Percentiles rank a stretch among this genome's conserved stretches.
These are phyloP conservation scores for Penicillium coffeae DNA, from an alignment of 495 filamentous ascomycete species.

Conservation along the genomic window DNA sequence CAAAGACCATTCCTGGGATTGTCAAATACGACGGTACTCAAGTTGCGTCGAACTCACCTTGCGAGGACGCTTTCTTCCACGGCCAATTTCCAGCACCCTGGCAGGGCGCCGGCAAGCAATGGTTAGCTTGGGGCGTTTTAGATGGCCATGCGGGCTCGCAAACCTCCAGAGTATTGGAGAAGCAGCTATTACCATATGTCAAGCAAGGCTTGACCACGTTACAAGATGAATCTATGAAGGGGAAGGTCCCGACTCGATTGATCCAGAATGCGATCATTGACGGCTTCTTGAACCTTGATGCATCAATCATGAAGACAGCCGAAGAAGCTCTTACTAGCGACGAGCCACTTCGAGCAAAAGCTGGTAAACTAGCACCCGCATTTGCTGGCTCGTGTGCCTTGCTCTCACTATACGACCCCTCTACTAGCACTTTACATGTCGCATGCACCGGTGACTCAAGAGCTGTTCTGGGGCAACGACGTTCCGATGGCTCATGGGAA, in stretches of 20 bases:
- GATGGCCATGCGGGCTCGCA: constrained; percentile 51
- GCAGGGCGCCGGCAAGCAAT: constrained; percentile 29
- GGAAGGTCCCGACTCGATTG: constrained; percentile 14
- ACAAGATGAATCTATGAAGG: constrained; percentile 11
- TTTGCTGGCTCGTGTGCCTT: constrained; percentile 59
- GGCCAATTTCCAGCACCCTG: constrained; percentile 39
- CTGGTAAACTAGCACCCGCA: constrained; percentile 38
- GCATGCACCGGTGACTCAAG: constrained; percentile 59
- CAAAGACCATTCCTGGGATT: constrained; percentile 27
- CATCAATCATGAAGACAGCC: constrained; percentile 45
- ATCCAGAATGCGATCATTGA: constrained; percentile 41
- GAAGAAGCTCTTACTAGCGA: constrained; percentile 17
- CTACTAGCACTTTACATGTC: constrained; percentile 47
- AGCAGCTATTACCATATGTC: constrained; percentile 40
- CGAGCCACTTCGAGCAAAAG: constrained; percentile 25
- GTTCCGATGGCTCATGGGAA: constrained; percentile 42
- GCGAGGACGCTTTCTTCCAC: constrained; percentile 48
- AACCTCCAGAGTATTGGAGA: constrained; percentile 38
- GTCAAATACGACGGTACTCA: constrained; percentile 44
- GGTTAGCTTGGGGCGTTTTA: constrained; percentile 48
- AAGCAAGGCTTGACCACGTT: constrained; percentile 26
- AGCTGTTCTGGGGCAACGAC: constrained; percentile 54
- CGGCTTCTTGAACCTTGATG: constrained; percentile 50
- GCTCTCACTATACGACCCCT: constrained; percentile 51
- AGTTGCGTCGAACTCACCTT: constrained; percentile 41